Evolutionary conservation across 805 yeast genomes (phyloP), one percentile per base, ranked within the genome.

Genomic region (Candida ficus): DNA sequence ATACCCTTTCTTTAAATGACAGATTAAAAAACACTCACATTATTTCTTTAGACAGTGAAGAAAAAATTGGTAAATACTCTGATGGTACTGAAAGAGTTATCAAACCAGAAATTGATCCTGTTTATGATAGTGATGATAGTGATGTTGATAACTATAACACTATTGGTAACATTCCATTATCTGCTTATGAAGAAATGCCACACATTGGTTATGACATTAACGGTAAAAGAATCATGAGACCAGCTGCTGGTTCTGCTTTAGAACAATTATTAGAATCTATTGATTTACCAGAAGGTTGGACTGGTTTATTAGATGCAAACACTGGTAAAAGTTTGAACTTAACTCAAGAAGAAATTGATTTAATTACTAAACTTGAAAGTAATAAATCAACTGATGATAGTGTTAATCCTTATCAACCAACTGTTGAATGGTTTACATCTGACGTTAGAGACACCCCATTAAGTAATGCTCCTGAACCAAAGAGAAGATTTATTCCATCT

Each of bases 201-300:
- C 99, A 93, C 60, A 79, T 93, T 45, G 98, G 99, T 43, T 93
- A 93, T 62, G 91, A 88, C 61, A 90, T 93, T 55, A 93, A 93
- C 60, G 99, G 99, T 56, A 91, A 90, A 61, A 78, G 99, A 58
- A 90, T 93, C 58, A 91, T 93, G 98, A 79, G 99, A 62, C 99
- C 99, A 11, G 99, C 98, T 9, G 83, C 87, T 55, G 96, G 97
- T 12, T 80, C 95, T 43, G 99, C 98, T 2, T 73, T 93, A 49
- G 98, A 93, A 57, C 84, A 83, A 55, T 73, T 93, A 47, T 68
- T 93, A 49, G 99, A 91, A 57, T 71, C 80, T 23, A 93, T 93
- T 45, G 99, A 93, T 46, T 70, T 93, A 48, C 99, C 99, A 12
- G 95, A 87, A 64, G 99, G 99, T 20, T 93, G 98, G 98, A 93